Conservation (phyloP, 1,284 basidiomycete species). For the Phylloporus sp. region DNA sequence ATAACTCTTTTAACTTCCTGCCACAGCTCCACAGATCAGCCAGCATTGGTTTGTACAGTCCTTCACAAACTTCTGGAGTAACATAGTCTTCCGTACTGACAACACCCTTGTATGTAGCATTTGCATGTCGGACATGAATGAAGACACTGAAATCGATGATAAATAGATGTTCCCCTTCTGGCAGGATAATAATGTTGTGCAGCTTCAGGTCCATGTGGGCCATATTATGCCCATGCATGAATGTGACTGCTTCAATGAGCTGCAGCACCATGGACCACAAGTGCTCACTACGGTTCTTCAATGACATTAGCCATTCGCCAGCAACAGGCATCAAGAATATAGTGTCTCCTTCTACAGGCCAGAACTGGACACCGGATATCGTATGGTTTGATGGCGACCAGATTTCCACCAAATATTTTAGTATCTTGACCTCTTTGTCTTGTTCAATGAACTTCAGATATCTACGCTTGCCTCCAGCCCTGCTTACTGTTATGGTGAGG, state of each 20-base stretch:
- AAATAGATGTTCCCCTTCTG: neutral
- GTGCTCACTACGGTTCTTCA: neutral
- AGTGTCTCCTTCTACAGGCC: neutral
- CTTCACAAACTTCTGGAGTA: slow-evolving; percentile 5
- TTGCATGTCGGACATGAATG: neutral
- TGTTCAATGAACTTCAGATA: slow-evolving; percentile 5
- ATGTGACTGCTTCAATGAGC: slow-evolving; percentile 9
- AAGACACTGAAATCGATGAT: too few relatives aligned
- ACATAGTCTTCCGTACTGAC: slow-evolving; percentile 8
- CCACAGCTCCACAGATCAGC: slow-evolving; percentile 10
- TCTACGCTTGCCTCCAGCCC: neutral
- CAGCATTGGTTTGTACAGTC: slow-evolving; percentile 8
- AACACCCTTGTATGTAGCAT: neutral
- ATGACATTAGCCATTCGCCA: neutral
- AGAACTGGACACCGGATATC: neutral
- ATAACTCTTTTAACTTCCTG: slow-evolving; percentile 3
- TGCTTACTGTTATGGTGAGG: neutral
- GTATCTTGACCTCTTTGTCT: neutral
- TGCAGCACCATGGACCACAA: slow-evolving; percentile 9
- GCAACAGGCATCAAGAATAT: neutral
- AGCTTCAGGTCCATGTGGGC: slow-evolving; percentile 13
- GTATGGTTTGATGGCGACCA: neutral
- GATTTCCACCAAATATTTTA: neutral
- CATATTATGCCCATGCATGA: slow-evolving; percentile 12
- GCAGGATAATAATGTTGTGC: neutral